A percentile compares a stretch with the other conserved stretches of the same genome.
These are phyloP conservation scores for Exophiala aquamarina DNA, from an alignment of 2,329 filamentous ascomycete genomes.

Conservation along the genomic window DNA sequence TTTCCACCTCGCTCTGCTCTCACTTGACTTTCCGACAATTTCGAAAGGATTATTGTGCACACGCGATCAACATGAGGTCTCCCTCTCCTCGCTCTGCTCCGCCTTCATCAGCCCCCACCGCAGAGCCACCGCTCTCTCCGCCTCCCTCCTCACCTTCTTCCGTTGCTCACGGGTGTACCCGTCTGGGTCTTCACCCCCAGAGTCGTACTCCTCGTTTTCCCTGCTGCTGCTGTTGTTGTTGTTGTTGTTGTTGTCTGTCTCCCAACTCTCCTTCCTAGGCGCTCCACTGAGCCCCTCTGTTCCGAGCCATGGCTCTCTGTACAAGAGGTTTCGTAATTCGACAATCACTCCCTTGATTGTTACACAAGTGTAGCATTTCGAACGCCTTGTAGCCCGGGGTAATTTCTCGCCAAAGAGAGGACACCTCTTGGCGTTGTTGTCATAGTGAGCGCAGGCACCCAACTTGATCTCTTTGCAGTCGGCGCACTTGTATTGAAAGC, in stretches of 20 bases:
- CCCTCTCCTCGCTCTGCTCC: slow-evolving; percentile 9
- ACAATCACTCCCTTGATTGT: slow-evolving; percentile 16
- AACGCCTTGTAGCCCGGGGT: no score
- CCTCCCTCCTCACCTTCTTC: slow-evolving; percentile 9
- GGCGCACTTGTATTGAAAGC: slow-evolving; percentile 16
- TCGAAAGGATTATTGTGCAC: no score
- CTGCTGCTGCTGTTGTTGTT: not conserved
- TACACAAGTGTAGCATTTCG: slow-evolving; percentile 16
- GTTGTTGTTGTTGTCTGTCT: slow-evolving; percentile 11
- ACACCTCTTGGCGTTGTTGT: slow-evolving; percentile 1
- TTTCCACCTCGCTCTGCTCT: no score
- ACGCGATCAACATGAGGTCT: no score
- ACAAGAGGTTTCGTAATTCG: slow-evolving; percentile 13
- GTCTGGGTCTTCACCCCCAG: slow-evolving; percentile 13
- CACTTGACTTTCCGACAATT: no score
- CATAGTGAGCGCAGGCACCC: slow-evolving; percentile 12
- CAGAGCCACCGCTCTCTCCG: slow-evolving; percentile 10
- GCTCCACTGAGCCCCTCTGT: slow-evolving; percentile 21
- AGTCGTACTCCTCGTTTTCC: slow-evolving; percentile 1
- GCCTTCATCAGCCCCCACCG: slow-evolving; percentile 11
- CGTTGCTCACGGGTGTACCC: slow-evolving; percentile 15
- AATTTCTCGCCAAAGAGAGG: no score
- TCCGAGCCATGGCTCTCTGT: slow-evolving; percentile 20
- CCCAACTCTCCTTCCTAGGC: slow-evolving; percentile 21
- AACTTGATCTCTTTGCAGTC: slow-evolving; percentile 10